phyloP scores from a whole-genome alignment of 2,329 filamentous ascomycete species.

The Xylariaceae sp. region DNA sequence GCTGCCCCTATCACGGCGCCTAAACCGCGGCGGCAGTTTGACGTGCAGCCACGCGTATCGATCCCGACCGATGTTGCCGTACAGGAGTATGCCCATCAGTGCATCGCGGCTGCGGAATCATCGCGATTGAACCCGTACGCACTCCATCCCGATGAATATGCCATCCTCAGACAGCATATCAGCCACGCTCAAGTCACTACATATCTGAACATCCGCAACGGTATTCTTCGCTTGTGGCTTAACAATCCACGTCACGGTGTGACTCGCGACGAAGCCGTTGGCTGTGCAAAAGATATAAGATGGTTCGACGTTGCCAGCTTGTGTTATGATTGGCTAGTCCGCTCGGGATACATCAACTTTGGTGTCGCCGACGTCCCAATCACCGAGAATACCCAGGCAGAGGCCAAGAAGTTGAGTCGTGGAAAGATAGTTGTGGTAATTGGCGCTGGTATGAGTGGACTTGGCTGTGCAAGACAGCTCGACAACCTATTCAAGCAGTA shows the following conservation, averaged over 20 bases:
- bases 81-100: constrained; percentile 83
- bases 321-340: constrained; percentile 87
- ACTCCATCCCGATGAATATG: constrained; percentile 78
- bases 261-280: constrained; percentile 77
- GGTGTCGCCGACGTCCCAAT: constrained; percentile 74
- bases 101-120: constrained; percentile 80
- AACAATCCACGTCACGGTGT: constrained; percentile 79
- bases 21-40: constrained; percentile 39
- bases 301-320: constrained; percentile 87
- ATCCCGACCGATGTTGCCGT: constrained; percentile 71
- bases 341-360: constrained; percentile 93
- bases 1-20: constrained; percentile 15
- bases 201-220: constrained; percentile 94
- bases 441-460: constrained; percentile 88
- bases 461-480: constrained; percentile 87
- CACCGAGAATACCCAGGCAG: constrained; percentile 38
- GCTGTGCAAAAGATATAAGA: constrained; percentile 78
- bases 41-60: constrained; percentile 71
- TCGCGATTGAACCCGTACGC: constrained; percentile 87
- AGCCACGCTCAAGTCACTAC: constrained; percentile 86
- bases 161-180: constrained; percentile 72
- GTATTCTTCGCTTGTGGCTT: constrained; percentile 85
- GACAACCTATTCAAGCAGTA: constrained; percentile 82
- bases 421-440: constrained; percentile 78
- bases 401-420: constrained; percentile 41